These are phyloP conservation scores for Scheffersomyces titani DNA, from an alignment of 1,139 yeast genomes.

Conservation along the genomic window DNA sequence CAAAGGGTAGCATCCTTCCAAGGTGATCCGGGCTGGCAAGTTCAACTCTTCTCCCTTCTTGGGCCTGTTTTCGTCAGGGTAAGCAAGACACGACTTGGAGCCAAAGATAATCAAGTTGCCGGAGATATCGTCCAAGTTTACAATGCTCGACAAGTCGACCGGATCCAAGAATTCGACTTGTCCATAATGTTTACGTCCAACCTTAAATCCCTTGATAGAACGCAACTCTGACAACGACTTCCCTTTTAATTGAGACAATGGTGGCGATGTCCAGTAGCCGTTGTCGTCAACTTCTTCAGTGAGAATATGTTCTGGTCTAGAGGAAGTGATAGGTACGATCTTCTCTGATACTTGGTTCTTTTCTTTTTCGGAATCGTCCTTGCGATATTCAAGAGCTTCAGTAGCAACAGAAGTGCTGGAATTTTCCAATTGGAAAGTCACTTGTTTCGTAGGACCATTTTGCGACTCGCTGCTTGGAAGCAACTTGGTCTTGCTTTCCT, in stretches of 20 bases:
- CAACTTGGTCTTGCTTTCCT: conserved; percentile 13
- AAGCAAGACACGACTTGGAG: conserved; percentile 63
- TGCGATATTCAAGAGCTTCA: conserved; percentile 1
- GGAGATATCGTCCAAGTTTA: conserved; percentile 59
- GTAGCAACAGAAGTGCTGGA: conserved; percentile 1
- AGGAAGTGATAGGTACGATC: background rate
- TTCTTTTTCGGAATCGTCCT: background rate
- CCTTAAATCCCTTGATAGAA: conserved; percentile 61
- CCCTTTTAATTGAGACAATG: conserved; percentile 59
- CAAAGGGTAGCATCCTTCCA: conserved; percentile 78
- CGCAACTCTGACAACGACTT: conserved; percentile 66
- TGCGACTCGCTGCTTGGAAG: conserved; percentile 7
- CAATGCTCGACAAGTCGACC: conserved; percentile 74
- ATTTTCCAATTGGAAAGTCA: conserved; percentile 32
- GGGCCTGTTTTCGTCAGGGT: conserved; percentile 74
- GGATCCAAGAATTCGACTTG: conserved; percentile 73
- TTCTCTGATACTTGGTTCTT: background rate
- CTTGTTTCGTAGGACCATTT: conserved; percentile 26
- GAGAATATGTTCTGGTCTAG: background rate
- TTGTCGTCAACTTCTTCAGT: conserved; percentile 49
- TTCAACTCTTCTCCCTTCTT: conserved; percentile 80
- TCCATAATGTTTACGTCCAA: conserved; percentile 85
- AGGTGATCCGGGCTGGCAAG: conserved; percentile 68
- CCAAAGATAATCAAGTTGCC: conserved; percentile 67
- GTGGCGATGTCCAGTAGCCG: conserved; percentile 89